A percentile compares a stretch with the other conserved stretches of the same genome.
Conservation (phyloP, 768 basidiomycete species). For the Leccinum olivaceopallidum region DNA sequence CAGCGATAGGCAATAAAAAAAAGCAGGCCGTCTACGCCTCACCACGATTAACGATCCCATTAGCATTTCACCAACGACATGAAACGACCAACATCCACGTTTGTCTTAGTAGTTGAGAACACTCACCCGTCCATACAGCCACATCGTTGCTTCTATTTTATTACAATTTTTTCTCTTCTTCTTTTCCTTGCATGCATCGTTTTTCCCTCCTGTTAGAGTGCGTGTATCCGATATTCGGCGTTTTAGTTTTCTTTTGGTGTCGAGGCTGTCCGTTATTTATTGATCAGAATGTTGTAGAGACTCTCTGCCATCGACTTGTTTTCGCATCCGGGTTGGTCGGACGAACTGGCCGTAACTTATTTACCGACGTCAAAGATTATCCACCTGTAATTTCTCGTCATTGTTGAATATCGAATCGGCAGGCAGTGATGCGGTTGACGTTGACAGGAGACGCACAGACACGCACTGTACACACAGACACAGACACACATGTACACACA, state of each 20-base stretch:
- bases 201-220: neutral
- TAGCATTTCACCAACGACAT: conserved; percentile 7
- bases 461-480: neutral
- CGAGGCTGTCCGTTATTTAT: conserved; percentile 9
- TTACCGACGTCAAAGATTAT: conserved; percentile 17
- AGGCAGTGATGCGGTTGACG: neutral
- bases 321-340: conserved; percentile 15
- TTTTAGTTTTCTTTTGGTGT: conserved; percentile 2
- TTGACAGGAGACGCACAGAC: neutral
- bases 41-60: conserved; percentile 11
- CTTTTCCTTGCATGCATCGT: conserved; percentile 8
- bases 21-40: conserved; percentile 17
- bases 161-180: neutral
- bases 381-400: conserved; percentile 8
- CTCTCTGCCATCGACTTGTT: conserved; percentile 12
- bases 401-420: neutral
- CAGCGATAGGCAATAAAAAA: conserved; percentile 37
- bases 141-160: neutral
- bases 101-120: conserved; percentile 1
- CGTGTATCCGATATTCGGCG: conserved; percentile 20
- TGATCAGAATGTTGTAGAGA: conserved; percentile 22
- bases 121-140: conserved; percentile 14
- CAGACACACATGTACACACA: neutral
- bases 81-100: conserved; percentile 7
- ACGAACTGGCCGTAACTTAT: conserved; percentile 13